Evolutionary conservation across 345 rosid species (phyloP).

Genomic region (Microcos paniculata): DNA sequence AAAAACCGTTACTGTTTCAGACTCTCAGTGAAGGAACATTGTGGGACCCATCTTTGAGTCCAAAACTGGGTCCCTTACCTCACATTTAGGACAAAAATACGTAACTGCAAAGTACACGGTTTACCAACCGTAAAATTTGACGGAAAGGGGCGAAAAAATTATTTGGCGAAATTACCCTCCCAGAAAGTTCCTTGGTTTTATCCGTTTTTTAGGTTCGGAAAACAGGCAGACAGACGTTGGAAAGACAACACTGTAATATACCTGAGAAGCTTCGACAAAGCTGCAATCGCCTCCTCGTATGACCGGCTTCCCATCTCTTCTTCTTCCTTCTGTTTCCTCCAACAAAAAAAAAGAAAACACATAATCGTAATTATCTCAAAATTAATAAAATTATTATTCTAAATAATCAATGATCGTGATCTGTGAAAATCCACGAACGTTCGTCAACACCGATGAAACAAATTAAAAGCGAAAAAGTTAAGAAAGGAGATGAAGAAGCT

Average conservation of each 20-base stretch:
- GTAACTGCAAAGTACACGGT: conserved; percentile 4
- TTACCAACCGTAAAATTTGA: background rate
- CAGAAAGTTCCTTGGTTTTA: background rate
- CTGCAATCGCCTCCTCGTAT: conserved; percentile 79
- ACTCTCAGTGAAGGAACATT: background rate
- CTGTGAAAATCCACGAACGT: background rate
- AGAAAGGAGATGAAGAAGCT: background rate
- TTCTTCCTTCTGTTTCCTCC: conserved; percentile 26
- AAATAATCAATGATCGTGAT: background rate
- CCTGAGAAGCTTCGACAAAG: conserved; percentile 81
- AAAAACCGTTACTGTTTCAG: conserved; percentile 10
- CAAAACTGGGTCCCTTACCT: background rate
- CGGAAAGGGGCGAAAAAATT: background rate
- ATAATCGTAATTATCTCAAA: background rate
- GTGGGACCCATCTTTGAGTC: conserved; percentile 8
- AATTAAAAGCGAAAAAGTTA: background rate
- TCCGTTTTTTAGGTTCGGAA: background rate
- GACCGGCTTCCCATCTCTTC: conserved; percentile 60
- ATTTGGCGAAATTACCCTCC: background rate
- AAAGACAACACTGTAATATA: conserved; percentile 20
- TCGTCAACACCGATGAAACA: background rate
- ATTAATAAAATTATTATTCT: background rate
- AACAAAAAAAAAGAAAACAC: background rate
- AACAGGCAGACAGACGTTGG: background rate
- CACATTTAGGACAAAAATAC: background rate